A percentile compares a stretch with the other conserved stretches of the same genome.
Evolutionary conservation across 2,329 filamentous ascomycete species (phyloP).

Genomic region (Hyphodiscus sp.): DNA sequence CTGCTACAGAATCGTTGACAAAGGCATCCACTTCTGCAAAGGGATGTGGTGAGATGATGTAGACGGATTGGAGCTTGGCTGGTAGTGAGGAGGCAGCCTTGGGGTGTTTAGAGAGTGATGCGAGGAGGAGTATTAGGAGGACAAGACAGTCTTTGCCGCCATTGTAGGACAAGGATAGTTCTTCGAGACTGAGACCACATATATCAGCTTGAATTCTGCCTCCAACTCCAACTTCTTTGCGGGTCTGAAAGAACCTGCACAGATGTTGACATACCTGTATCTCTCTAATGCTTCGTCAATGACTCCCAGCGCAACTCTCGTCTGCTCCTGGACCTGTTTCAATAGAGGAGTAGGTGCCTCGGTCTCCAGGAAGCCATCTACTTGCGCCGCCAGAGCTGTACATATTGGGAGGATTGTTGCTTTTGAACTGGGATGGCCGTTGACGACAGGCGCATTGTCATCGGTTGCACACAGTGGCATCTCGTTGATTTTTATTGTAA

Average conservation of each 20-base stretch:
- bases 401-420: not conserved
- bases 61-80: conserved; percentile 34
- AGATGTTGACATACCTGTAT: conserved; percentile 56
- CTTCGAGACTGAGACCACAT: conserved; percentile 49
- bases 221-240: not conserved
- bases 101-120: conserved; percentile 30
- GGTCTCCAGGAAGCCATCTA: conserved; percentile 26
- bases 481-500: conserved; percentile 16
- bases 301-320: conserved; percentile 63
- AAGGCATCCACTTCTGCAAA: conserved; percentile 85
- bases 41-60: conserved; percentile 78
- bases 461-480: conserved; percentile 23
- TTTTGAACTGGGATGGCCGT: not conserved
- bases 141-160: conserved; percentile 97
- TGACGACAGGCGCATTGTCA: conserved; percentile 17
- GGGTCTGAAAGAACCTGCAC: not conserved
- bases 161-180: conserved; percentile 91
- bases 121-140: conserved; percentile 76
- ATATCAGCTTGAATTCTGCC: not conserved
- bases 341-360: conserved; percentile 21
- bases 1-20: conserved; percentile 56
- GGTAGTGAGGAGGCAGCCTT: not conserved
- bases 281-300: conserved; percentile 67
- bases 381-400: conserved; percentile 14
- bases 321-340: conserved; percentile 59